A percentile compares a stretch with the other conserved stretches of the same genome.
Evolutionary conservation across 768 basidiomycete genomes (phyloP).

Genomic region (Guyanaporus albipodus): DNA sequence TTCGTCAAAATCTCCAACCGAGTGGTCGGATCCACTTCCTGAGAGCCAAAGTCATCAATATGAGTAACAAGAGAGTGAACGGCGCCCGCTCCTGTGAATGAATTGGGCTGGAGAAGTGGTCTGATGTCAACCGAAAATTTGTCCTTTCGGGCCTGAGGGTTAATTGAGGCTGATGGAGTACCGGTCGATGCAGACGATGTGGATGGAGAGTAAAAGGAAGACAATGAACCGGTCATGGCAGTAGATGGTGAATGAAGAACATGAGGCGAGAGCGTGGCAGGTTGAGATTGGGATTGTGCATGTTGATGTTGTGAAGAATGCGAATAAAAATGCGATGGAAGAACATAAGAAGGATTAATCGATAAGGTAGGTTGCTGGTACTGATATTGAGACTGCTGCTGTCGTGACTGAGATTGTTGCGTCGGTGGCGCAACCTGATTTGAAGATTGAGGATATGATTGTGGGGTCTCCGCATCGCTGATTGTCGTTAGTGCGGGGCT

Average conservation of each 20-base stretch:
- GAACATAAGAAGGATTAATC: constrained; percentile 41
- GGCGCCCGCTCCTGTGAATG: constrained; percentile 67
- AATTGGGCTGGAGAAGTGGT: constrained; percentile 52
- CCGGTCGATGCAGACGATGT: constrained; percentile 27
- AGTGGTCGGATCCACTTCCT: constrained; percentile 59
- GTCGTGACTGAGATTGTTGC: constrained; percentile 33
- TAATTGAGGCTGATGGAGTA: constrained; percentile 30
- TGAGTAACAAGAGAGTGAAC: constrained; percentile 57
- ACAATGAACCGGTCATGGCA: constrained; percentile 31
- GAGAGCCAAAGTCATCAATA: constrained; percentile 56
- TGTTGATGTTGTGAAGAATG: constrained; percentile 29
- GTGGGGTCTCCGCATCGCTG: constrained; percentile 45
- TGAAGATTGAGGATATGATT: constrained; percentile 43
- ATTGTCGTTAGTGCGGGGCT: constrained; percentile 62
- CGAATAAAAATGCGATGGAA: constrained; percentile 37
- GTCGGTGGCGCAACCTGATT: constrained; percentile 37
- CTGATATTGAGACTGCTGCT: constrained; percentile 36
- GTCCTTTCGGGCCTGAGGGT: constrained; percentile 52
- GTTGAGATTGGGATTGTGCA: constrained; percentile 35
- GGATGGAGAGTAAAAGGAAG: constrained; percentile 38
- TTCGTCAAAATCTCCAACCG: constrained; percentile 75
- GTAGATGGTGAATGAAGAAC: constrained; percentile 57
- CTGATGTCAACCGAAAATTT: constrained; percentile 50
- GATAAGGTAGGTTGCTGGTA: constrained; percentile 40
- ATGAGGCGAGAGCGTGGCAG: constrained; percentile 67